Evolutionary conservation across 805 yeast genomes (phyloP), one percentile per base, ranked within the genome.

Genomic region (Ogataea nonfermentans): DNA sequence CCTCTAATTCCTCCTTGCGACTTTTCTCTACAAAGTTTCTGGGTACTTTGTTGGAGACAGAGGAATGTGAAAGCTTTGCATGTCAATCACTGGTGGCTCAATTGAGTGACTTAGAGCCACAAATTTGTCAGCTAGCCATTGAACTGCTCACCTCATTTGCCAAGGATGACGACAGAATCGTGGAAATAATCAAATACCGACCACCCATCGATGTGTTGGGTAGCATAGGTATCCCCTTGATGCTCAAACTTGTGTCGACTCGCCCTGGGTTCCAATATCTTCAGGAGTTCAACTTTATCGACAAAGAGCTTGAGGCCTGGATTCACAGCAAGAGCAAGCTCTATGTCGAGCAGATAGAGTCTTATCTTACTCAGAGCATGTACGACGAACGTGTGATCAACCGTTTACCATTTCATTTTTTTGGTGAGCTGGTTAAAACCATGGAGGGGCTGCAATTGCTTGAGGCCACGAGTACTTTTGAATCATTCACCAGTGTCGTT

Each of bases 381-480:
- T 45, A 36, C 36, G 48, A 49, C 40, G 40, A 35, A 20, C 40
- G 34, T 16, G 15, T 25, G 4, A 2, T 35, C 12, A 39, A 55
- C 29, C 35, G 54, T 4, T 42, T 68, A 13, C 88, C 89, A 1
- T 61, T 73, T 17, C 90, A 86, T 55, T 85, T 91, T 51, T 88
- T 86, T 60, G 85, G 87, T 11, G 86, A 81, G 51, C 66, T 91
- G 32, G 83, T 87, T 1, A 76, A 81, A 38, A 87, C 96, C 0
- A 83, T 76, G 42, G 91, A 85, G 43, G 98, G 98, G 0, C 69
- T 86, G 38, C 68, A 70, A 17, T 64, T 81, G 34, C 68, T 91
- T 32, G 68, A 74, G 22, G 24, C 47, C 4, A 51, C 55, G 3
- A 60, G 51, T 25, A 40, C 55, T 20, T 41, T 59, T 42, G 24